Evolutionary conservation across 176 grass and related monocot species (phyloP).

Genomic region (Carex littledalei): DNA sequence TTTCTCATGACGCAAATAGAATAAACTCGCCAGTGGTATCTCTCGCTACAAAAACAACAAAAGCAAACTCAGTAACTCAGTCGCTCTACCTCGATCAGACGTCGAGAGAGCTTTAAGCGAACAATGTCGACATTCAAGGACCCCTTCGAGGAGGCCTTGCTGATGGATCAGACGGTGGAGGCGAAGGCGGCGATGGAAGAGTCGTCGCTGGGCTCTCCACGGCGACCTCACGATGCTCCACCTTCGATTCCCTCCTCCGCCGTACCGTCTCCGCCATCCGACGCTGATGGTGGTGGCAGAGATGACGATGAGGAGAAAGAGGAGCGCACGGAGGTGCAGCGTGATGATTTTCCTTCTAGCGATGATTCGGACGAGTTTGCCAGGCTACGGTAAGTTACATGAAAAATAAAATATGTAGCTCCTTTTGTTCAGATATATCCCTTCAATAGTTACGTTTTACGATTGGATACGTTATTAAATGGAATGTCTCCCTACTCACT

Average conservation of each 20-base stretch:
- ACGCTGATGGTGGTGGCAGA: slow-evolving; percentile 19
- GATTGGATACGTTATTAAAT: not conserved
- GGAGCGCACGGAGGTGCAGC: slow-evolving; percentile 66
- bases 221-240: slow-evolving; percentile 14
- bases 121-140: slow-evolving; percentile 42
- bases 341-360: slow-evolving; percentile 50
- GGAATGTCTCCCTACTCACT: not conserved
- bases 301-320: slow-evolving; percentile 46
- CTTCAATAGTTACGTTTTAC: not conserved
- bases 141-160: slow-evolving; percentile 65
- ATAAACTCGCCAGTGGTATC: not conserved
- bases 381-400: slow-evolving; percentile 57
- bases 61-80: not conserved
- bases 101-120: not conserved
- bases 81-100: not conserved
- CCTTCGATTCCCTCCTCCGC: not conserved
- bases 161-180: slow-evolving; percentile 56
- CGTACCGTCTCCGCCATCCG: slow-evolving; percentile 1
- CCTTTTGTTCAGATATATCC: not conserved
- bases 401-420: not conserved
- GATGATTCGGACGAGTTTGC: slow-evolving; percentile 45
- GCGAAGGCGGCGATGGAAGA: not conserved
- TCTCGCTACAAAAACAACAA: not conserved
- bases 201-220: slow-evolving; percentile 1
- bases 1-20: not conserved